Conservation (phyloP, 108 stramenopile species). For the Fragilariopsis cylindrus region DNA sequence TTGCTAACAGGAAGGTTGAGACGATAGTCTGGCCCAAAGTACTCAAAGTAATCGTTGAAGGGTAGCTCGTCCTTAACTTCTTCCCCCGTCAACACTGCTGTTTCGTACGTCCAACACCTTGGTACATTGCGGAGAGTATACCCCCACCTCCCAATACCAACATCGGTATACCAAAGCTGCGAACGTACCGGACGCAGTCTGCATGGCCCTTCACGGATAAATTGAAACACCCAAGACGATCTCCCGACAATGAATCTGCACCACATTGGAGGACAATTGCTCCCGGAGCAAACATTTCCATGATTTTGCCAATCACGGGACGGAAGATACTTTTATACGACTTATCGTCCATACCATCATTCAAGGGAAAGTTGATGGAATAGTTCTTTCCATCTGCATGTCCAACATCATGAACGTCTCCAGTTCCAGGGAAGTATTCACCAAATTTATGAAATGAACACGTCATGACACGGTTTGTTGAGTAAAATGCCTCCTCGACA, state of each 20-base stretch:
- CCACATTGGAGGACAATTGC: conserved; percentile 99
- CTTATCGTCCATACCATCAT: conserved; percentile 94
- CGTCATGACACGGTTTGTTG: conserved; percentile 99
- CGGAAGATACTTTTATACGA: conserved; percentile 85
- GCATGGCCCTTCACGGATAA: conserved; percentile 95
- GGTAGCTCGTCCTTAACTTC: conserved; percentile 91
- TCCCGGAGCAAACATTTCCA: conserved; percentile 93
- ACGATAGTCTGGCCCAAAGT: conserved; percentile 97
- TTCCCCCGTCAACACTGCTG: conserved; percentile 87
- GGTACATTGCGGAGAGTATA: conserved; percentile 99
- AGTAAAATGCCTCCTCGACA: conserved; percentile 97
- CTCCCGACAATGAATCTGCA: conserved; percentile 96
- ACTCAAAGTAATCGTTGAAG: conserved; percentile 99
- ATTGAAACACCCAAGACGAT: conserved; percentile 98
- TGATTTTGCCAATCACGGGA: conserved; percentile 95
- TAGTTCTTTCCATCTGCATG: conserved; percentile 94
- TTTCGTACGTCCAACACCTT: conserved; percentile 99
- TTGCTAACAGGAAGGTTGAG: conserved; percentile 95
- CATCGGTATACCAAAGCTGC: conserved; percentile 92
- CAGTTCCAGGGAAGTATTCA: conserved; percentile 96
- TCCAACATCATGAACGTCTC: conserved; percentile 85
- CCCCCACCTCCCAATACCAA: conserved; percentile 98
- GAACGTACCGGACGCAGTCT: conserved; percentile 91
- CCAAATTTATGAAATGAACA: conserved; percentile 98
- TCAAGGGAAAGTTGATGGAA: conserved; percentile 97